phyloP scores from a whole-genome alignment of 2,329 filamentous ascomycete genomes.

The Cytospora mali region DNA sequence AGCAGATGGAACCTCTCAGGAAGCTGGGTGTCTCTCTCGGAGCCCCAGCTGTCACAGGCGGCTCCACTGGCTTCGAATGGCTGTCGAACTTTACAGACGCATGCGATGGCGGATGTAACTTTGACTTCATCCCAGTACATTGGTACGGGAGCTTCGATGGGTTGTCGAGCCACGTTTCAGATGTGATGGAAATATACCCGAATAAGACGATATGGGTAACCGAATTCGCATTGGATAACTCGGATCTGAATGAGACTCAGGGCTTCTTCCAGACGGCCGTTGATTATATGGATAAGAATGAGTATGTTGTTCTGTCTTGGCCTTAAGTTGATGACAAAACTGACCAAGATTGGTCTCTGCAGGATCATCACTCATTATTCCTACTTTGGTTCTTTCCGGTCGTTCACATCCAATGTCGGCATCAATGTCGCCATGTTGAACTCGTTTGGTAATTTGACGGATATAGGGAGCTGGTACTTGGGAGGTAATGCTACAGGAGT shows the following conservation, averaged over 20 bases:
- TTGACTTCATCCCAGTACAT: conserved; percentile 20
- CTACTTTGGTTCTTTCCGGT: conserved; percentile 19
- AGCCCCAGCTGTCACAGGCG: conserved; percentile 10
- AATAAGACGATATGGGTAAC: conserved; percentile 16
- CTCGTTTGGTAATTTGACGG: conserved; percentile 7
- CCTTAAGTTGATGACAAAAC: neutral
- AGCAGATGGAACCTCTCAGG: conserved; percentile 15
- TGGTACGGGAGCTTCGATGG: conserved; percentile 18
- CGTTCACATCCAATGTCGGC: conserved; percentile 17
- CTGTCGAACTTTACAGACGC: conserved; percentile 8
- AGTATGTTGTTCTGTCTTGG: neutral
- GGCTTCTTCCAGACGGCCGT: conserved; percentile 6
- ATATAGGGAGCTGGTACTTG: conserved; percentile 15
- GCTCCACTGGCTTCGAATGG: conserved; percentile 6
- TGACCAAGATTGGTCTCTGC: neutral
- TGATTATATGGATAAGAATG: neutral
- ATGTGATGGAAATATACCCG: conserved; percentile 10
- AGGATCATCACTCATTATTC: conserved; percentile 16
- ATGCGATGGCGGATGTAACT: conserved; percentile 11
- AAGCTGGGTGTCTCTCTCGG: conserved; percentile 17
- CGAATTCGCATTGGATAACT: conserved; percentile 16
- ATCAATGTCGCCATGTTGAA: conserved; percentile 21
- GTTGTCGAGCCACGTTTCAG: conserved; percentile 9
- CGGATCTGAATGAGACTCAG: conserved; percentile 8
- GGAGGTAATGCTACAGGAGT: conserved; percentile 17